Percentiles rank a stretch among this genome's conserved stretches.
phyloP scores from a whole-genome alignment of 2,329 filamentous ascomycete genomes.

The Colletotrichum sublineola region DNA sequence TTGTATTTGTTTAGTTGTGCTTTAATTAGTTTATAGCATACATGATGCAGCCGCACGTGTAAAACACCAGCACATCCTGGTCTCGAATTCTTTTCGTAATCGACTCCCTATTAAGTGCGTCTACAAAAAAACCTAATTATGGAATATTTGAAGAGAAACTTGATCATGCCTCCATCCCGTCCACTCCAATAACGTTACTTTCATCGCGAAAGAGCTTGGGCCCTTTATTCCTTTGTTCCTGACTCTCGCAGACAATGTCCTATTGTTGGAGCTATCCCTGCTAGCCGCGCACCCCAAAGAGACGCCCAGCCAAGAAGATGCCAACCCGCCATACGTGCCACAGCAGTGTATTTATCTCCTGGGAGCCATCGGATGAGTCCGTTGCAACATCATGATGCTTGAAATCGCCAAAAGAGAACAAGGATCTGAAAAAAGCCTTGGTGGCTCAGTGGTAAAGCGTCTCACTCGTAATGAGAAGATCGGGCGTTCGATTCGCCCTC shows the following conservation, averaged over 20 bases:
- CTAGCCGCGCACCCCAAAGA: not conserved
- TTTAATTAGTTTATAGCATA: not conserved
- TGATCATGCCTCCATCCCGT: not conserved
- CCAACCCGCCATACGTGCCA: no score
- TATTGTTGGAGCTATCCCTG: not conserved
- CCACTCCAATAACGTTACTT: not conserved
- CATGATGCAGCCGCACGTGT: not conserved
- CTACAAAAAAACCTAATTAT: not conserved
- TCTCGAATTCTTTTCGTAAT: not conserved
- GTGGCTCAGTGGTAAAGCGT: constrained; percentile 43
- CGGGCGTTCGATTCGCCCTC: constrained; percentile 43
- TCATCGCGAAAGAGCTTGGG: not conserved
- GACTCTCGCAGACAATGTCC: not conserved
- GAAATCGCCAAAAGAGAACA: not conserved
- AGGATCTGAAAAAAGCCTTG: constrained; percentile 27
- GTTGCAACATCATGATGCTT: fast-evolving
- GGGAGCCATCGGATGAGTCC: not conserved
- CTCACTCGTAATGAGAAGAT: constrained; percentile 43
- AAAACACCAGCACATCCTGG: not conserved
- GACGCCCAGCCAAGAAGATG: not conserved
- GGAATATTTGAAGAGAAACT: not conserved
- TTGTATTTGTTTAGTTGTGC: not conserved
- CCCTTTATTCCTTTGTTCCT: not conserved
- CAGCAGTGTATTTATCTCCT: not conserved
- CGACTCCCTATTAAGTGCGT: not conserved